These are phyloP conservation scores for Heteromeles arbutifolia DNA, from an alignment of 306 rosid species.

Conservation along the genomic window DNA sequence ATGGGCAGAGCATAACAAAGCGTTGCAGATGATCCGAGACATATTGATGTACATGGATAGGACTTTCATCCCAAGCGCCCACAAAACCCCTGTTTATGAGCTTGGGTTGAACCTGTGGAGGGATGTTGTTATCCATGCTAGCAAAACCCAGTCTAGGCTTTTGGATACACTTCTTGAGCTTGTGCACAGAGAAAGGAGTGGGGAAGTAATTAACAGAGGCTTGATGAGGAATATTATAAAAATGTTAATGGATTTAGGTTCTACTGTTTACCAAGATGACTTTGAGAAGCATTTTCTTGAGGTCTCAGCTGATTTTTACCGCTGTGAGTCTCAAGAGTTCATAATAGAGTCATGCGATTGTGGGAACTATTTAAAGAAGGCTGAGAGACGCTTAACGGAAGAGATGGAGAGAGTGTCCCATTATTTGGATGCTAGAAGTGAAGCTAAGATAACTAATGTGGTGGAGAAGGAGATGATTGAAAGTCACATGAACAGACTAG, in stretches of 20 bases:
- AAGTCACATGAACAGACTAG: slow-evolving; percentile 70
- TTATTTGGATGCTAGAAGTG: slow-evolving; percentile 70
- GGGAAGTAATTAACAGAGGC: slow-evolving; percentile 73
- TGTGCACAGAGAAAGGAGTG: slow-evolving; percentile 56
- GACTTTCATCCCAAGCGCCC: slow-evolving; percentile 57
- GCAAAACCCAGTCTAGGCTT: slow-evolving; percentile 59
- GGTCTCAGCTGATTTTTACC: slow-evolving; percentile 71
- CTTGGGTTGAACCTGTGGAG: slow-evolving; percentile 85
- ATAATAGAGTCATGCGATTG: slow-evolving; percentile 74
- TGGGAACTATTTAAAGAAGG: slow-evolving; percentile 71
- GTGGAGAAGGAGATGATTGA: slow-evolving; percentile 83
- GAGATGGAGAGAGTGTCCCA: slow-evolving; percentile 87
- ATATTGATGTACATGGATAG: slow-evolving; percentile 96
- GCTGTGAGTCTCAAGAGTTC: slow-evolving; percentile 60
- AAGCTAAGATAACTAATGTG: slow-evolving; percentile 61
- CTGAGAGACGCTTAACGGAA: slow-evolving; percentile 70
- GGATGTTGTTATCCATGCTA: slow-evolving; percentile 62
- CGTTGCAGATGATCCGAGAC: slow-evolving; percentile 73
- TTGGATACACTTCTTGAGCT: slow-evolving; percentile 61
- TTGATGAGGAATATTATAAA: slow-evolving; percentile 55
- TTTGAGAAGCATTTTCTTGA: slow-evolving; percentile 67
- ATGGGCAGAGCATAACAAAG: slow-evolving; percentile 82
- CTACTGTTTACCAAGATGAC: slow-evolving; percentile 61
- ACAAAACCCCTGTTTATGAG: slow-evolving; percentile 66
- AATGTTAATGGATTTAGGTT: slow-evolving; percentile 82